A percentile compares a stretch with the other conserved stretches of the same genome.
Evolutionary conservation across 2,329 filamentous ascomycete species (phyloP).

Genomic region (Ilyonectria sp.): DNA sequence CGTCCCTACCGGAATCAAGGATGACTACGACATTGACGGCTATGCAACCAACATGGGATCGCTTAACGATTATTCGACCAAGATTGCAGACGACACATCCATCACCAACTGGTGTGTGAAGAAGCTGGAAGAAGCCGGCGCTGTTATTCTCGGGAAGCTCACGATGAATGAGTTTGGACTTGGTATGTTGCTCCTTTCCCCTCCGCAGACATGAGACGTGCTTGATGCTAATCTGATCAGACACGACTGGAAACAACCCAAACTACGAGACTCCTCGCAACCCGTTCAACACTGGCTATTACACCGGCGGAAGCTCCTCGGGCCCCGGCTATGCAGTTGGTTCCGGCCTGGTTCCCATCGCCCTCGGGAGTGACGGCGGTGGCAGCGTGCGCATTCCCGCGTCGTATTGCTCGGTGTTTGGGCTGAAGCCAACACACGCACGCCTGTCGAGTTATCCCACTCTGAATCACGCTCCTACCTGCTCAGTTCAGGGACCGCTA

Average conservation of each 20-base stretch:
- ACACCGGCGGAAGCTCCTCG: slow-evolving; percentile 83
- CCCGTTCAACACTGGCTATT: slow-evolving; percentile 80
- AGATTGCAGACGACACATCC: slow-evolving; percentile 53
- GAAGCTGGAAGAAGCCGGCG: slow-evolving; percentile 79
- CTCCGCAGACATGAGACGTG: too few species aligned
- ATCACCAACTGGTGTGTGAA: slow-evolving; percentile 79
- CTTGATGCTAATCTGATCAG: slow-evolving; percentile 52
- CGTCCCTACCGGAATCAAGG: slow-evolving; percentile 82
- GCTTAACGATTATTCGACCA: slow-evolving; percentile 70
- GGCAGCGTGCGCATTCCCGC: slow-evolving; percentile 82
- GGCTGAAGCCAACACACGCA: slow-evolving; percentile 79
- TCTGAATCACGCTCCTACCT: slow-evolving; percentile 71
- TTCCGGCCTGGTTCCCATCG: slow-evolving; percentile 78
- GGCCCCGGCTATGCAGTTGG: slow-evolving; percentile 81
- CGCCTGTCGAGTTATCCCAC: slow-evolving; percentile 76
- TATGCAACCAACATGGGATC: slow-evolving; percentile 78
- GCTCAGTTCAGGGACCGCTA: slow-evolving; percentile 77
- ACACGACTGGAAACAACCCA: slow-evolving; percentile 84
- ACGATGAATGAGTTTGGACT: slow-evolving; percentile 85
- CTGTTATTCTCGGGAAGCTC: slow-evolving; percentile 79
- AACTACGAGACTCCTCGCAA: slow-evolving; percentile 82
- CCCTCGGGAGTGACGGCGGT: slow-evolving; percentile 81
- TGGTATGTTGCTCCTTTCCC: slow-evolving; percentile 59
- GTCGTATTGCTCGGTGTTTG: slow-evolving; percentile 80
- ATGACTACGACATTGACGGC: slow-evolving; percentile 82